These are phyloP conservation scores for Brettanomyces naardenensis DNA, from an alignment of 805 yeast genomes.

Conservation along the genomic window DNA sequence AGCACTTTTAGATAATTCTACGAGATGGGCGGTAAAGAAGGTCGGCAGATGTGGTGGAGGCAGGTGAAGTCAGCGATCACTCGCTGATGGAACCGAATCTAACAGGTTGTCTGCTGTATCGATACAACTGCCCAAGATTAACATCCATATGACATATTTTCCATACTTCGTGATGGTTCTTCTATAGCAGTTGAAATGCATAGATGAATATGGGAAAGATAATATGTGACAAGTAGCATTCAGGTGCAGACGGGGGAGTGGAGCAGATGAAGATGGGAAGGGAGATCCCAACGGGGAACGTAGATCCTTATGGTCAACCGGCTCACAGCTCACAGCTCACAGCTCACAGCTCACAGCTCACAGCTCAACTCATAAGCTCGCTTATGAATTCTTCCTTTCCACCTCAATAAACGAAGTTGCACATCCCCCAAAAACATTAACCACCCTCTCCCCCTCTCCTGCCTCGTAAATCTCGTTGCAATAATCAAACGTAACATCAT, in stretches of 20 bases:
- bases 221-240: slow-evolving; percentile 52
- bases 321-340: too few species aligned
- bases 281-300: too few species aligned
- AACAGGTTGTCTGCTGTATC: slow-evolving; percentile 16
- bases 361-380: not conserved
- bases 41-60: too few species aligned
- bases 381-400: not conserved
- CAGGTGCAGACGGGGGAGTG: too few species aligned
- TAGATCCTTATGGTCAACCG: too few species aligned
- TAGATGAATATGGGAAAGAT: slow-evolving; percentile 79
- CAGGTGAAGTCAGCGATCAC: too few species aligned
- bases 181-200: slow-evolving; percentile 20
- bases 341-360: not conserved
- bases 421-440: slow-evolving; percentile 48
- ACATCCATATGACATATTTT: slow-evolving; percentile 71
- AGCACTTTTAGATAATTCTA: too few species aligned
- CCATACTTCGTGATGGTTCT: slow-evolving; percentile 46
- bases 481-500: slow-evolving; percentile 29
- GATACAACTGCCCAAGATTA: slow-evolving; percentile 59
- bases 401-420: slow-evolving; percentile 34
- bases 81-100: too few species aligned
- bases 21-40: too few species aligned
- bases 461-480: slow-evolving; percentile 9
- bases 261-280: too few species aligned
- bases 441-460: slow-evolving; percentile 17